phyloP scores from a whole-genome alignment of 257 asterid species.

The Petunia axillaris region DNA sequence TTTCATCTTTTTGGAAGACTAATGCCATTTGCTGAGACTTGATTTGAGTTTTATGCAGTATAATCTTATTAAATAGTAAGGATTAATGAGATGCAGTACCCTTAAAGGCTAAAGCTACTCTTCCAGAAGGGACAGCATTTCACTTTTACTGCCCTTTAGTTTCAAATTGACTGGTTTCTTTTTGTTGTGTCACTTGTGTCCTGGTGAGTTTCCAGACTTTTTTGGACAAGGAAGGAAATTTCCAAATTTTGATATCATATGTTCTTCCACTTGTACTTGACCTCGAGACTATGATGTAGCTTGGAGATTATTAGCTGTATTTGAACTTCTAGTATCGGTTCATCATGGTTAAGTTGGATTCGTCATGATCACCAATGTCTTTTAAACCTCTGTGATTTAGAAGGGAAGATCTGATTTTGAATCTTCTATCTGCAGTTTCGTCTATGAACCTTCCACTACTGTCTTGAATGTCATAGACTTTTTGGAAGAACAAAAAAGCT shows the following conservation, averaged over 20 bases:
- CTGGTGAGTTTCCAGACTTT: slow-evolving; percentile 16
- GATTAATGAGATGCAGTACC: neutral
- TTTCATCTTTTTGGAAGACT: neutral
- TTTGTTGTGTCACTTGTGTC: slow-evolving; percentile 11
- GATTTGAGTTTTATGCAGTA: slow-evolving; percentile 14
- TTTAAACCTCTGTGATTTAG: neutral
- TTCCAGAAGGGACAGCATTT: neutral
- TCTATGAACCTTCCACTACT: slow-evolving; percentile 86
- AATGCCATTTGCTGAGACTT: slow-evolving; percentile 1
- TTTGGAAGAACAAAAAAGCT: slow-evolving; percentile 74
- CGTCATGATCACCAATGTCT: neutral
- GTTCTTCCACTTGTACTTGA: neutral
- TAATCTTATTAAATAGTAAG: slow-evolving; percentile 5
- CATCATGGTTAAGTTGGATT: slow-evolving; percentile 20
- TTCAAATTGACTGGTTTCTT: slow-evolving; percentile 3
- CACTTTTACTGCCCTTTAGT: slow-evolving; percentile 2
- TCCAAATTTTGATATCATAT: neutral
- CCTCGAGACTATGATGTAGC: neutral
- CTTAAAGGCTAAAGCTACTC: neutral
- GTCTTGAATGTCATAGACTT: slow-evolving; percentile 59
- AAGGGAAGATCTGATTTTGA: slow-evolving; percentile 6
- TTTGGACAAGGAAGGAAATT: slow-evolving; percentile 1
- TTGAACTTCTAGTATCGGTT: slow-evolving; percentile 15
- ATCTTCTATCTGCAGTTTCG: slow-evolving; percentile 56
- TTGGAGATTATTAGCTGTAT: slow-evolving; percentile 15